phyloP scores from a whole-genome alignment of 345 rosid species.

The Eucalyptus rudis region DNA sequence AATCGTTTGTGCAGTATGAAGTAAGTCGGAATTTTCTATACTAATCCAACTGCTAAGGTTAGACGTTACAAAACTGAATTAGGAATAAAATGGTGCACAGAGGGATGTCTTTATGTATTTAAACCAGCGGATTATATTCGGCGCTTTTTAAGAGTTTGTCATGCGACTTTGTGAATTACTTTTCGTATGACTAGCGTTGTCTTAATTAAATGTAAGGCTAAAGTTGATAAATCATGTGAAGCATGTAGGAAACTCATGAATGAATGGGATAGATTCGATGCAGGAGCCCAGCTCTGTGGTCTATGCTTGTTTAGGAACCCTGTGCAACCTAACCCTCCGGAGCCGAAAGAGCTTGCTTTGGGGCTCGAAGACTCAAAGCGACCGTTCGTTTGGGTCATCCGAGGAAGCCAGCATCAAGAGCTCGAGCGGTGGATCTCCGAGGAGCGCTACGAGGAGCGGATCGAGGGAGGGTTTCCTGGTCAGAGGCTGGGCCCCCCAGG shows the following conservation, averaged over 20 bases:
- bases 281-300: constrained; percentile 1
- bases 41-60: too few species aligned
- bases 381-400: constrained; percentile 18
- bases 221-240: background rate
- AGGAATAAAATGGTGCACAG: too few species aligned
- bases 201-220: background rate
- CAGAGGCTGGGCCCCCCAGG: constrained; percentile 23
- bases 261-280: constrained; percentile 13
- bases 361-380: constrained; percentile 15
- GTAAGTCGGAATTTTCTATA: too few species aligned
- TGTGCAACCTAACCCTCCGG: background rate
- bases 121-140: background rate
- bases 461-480: constrained; percentile 7
- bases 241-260: background rate
- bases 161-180: too few species aligned
- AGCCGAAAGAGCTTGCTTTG: constrained; percentile 7
- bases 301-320: constrained; percentile 23
- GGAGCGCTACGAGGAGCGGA: constrained; percentile 6
- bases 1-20: background rate
- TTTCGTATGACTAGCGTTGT: background rate
- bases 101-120: too few species aligned
- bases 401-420: background rate
- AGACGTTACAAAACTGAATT: too few species aligned
- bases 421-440: constrained; percentile 9
- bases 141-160: background rate